Evolutionary conservation across 2,329 filamentous ascomycete genomes (phyloP).

Genomic region (Colletotrichum acutatum): DNA sequence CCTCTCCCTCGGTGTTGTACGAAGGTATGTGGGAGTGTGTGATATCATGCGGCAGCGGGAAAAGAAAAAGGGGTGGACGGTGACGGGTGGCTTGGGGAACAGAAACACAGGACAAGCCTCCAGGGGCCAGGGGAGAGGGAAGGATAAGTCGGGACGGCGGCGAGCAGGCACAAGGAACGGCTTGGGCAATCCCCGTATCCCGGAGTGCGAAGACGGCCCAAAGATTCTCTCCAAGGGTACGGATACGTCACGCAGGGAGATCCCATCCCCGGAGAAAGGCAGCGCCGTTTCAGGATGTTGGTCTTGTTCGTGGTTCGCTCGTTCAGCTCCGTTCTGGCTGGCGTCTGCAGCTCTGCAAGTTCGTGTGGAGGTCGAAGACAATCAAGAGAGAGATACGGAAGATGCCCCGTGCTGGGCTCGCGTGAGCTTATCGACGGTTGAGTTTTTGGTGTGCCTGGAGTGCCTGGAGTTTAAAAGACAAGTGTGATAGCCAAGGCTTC

Average conservation of each 20-base stretch:
- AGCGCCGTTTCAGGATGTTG: constrained; percentile 33
- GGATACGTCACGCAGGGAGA: constrained; percentile 29
- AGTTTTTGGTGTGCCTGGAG: neutral
- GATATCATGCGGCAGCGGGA: neutral
- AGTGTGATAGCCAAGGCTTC: neutral
- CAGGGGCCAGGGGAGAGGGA: too few relatives aligned
- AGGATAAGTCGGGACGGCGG: neutral
- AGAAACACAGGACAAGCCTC: neutral
- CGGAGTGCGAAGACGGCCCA: constrained; percentile 8
- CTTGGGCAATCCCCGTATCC: neutral
- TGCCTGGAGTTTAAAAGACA: neutral
- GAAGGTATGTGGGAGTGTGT: neutral
- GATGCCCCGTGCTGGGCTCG: constrained; percentile 10
- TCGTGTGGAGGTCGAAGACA: neutral
- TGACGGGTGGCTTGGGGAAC: neutral
- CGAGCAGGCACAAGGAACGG: neutral
- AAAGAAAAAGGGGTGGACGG: neutral
- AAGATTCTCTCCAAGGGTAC: neutral
- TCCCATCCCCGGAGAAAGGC: constrained; percentile 22
- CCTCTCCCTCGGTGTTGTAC: neutral
- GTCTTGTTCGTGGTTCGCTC: constrained; percentile 7
- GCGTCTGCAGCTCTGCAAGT: neutral
- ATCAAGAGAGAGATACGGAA: neutral
- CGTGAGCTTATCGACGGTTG: constrained; percentile 25
- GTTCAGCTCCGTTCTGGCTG: neutral